phyloP scores from a whole-genome alignment of 768 basidiomycete species.

The Sutorius australiensis region DNA sequence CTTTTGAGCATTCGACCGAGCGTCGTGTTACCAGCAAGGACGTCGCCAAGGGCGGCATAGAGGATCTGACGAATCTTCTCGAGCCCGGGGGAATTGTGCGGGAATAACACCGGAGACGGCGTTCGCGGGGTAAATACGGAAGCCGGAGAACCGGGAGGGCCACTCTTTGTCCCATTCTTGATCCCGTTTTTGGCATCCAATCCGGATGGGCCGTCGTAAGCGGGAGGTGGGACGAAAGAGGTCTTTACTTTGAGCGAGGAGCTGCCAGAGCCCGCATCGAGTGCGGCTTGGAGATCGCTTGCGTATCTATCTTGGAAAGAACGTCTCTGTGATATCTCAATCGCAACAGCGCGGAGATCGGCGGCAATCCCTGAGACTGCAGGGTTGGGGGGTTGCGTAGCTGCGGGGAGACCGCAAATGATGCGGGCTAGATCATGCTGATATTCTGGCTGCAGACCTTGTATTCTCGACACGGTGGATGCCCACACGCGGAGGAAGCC shows the following conservation, averaged over 20 bases:
- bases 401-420: conserved; percentile 58
- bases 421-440: conserved; percentile 82
- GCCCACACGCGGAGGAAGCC: conserved; percentile 76
- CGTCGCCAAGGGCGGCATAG: conserved; percentile 75
- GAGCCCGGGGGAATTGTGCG: conserved; percentile 47
- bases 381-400: conserved; percentile 40
- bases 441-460: conserved; percentile 53
- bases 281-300: conserved; percentile 69
- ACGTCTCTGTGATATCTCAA: conserved; percentile 81
- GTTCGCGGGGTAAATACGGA: conserved; percentile 38
- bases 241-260: conserved; percentile 42
- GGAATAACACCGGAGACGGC: conserved; percentile 46
- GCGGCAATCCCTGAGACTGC: conserved; percentile 62
- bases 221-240: conserved; percentile 68
- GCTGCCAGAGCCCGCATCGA: conserved; percentile 54
- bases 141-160: conserved; percentile 16
- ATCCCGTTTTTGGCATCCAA: conserved; percentile 14
- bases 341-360: conserved; percentile 79
- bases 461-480: conserved; percentile 59
- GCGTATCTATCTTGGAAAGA: conserved; percentile 82
- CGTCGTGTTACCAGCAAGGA: conserved; percentile 50
- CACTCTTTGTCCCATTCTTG: conserved; percentile 1
- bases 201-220: conserved; percentile 43
- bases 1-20: conserved; percentile 53
- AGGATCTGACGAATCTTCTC: conserved; percentile 83